Conservation (phyloP, 139 green algal species). For the Microglena sp. region DNA sequence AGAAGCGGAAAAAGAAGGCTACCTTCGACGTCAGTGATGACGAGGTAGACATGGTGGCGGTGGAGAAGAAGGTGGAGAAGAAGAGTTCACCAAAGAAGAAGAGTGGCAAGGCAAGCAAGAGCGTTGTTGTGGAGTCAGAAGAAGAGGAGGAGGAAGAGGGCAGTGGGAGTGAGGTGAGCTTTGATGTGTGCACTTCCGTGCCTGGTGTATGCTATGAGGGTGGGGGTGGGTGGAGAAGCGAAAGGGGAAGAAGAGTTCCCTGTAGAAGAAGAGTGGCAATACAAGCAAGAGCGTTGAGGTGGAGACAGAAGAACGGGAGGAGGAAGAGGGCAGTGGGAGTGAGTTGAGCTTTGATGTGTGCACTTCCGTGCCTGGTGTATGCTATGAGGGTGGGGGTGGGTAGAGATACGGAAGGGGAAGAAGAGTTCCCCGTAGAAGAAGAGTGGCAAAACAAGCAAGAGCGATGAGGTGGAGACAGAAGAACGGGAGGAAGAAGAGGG, state of each 20-base stretch:
- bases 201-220: no score
- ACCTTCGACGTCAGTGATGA: no score
- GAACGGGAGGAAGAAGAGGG: background rate
- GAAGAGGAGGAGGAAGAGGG: background rate
- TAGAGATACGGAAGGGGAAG: background rate
- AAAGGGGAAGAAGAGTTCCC: background rate
- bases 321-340: conserved; percentile 17
- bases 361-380: no score
- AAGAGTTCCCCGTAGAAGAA: background rate
- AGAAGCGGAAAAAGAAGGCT: no score
- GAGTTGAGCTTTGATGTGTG: conserved; percentile 37
- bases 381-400: no score
- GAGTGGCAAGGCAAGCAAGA: background rate
- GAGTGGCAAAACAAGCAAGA: background rate
- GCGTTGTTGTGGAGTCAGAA: background rate
- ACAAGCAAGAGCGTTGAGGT: background rate
- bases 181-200: no score
- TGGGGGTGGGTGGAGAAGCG: no score
- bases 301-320: background rate
- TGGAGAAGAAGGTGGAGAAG: background rate
- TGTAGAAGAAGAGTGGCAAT: background rate
- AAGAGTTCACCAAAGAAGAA: background rate
- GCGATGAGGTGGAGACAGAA: background rate
- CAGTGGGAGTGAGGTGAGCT: no score
- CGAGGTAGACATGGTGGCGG: no score